Percentiles rank a stretch among this genome's conserved stretches.
Evolutionary conservation across 495 filamentous ascomycete species (phyloP).

Genomic region (Podospora didyma): DNA sequence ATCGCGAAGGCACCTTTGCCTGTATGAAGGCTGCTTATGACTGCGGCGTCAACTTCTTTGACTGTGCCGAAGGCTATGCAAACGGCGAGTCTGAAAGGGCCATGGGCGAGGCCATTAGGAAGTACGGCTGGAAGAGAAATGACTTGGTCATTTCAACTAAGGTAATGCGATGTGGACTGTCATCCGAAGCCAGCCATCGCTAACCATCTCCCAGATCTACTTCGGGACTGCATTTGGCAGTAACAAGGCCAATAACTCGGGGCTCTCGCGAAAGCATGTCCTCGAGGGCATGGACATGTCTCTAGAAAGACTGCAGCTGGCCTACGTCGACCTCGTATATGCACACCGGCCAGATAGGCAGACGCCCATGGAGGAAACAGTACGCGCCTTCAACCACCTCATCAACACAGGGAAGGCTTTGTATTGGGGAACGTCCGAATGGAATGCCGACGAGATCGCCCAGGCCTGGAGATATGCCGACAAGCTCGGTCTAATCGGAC

Average conservation of each 20-base stretch:
- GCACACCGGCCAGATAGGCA: slow-evolving; percentile 68
- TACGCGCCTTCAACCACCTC: slow-evolving; percentile 69
- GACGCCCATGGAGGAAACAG: slow-evolving; percentile 75
- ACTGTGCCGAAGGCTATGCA: slow-evolving; percentile 36
- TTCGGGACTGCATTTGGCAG: slow-evolving; percentile 53
- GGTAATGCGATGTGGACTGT: slow-evolving; percentile 53
- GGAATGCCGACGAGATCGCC: slow-evolving; percentile 51
- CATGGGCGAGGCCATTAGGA: slow-evolving; percentile 56
- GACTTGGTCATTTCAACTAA: slow-evolving; percentile 71
- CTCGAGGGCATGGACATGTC: slow-evolving; percentile 59
- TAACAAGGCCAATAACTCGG: slow-evolving; percentile 36
- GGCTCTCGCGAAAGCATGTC: slow-evolving; percentile 68
- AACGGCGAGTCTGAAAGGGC: slow-evolving; percentile 51
- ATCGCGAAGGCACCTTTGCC: slow-evolving; percentile 51
- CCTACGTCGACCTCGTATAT: slow-evolving; percentile 67
- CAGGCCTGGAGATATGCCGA: slow-evolving; percentile 51
- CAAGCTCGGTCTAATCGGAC: slow-evolving; percentile 53
- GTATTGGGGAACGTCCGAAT: slow-evolving; percentile 65
- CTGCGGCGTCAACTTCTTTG: slow-evolving; percentile 58
- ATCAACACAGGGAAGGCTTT: slow-evolving; percentile 63
- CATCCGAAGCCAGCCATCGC: too few relatives aligned
- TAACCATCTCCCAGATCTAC: slow-evolving; percentile 37
- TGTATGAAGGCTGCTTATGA: slow-evolving; percentile 70
- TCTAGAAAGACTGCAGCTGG: slow-evolving; percentile 59
- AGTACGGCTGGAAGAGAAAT: slow-evolving; percentile 59